phyloP scores from a whole-genome alignment of 352 stramenopile genomes.

The Plasmopara muralis region DNA sequence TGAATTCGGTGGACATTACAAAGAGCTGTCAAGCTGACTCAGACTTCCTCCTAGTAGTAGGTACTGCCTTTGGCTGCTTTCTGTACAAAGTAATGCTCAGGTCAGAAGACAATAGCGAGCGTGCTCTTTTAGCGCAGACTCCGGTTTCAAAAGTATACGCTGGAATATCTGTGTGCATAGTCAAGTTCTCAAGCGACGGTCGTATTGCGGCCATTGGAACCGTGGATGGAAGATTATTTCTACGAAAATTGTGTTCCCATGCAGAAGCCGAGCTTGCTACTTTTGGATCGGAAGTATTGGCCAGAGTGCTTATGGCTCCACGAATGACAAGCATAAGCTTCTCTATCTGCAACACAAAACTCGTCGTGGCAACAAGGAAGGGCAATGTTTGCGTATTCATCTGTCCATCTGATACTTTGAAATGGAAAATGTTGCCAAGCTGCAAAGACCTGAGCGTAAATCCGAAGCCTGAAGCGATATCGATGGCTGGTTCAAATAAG shows the following conservation, averaged over 20 bases:
- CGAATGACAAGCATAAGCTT: constrained; percentile 54
- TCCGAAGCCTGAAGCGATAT: constrained; percentile 28
- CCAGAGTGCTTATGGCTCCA: constrained; percentile 37
- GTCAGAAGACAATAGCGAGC: not conserved
- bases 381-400: constrained; percentile 57
- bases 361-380: constrained; percentile 49
- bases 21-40: not conserved
- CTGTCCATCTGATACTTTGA: not conserved
- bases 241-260: constrained; percentile 20
- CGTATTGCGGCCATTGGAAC: constrained; percentile 32
- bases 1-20: constrained; percentile 30
- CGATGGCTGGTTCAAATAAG: constrained; percentile 8
- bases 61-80: constrained; percentile 29
- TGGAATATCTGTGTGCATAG: constrained; percentile 32
- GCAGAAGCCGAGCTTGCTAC: constrained; percentile 1
- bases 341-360: constrained; percentile 18
- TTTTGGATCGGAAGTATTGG: constrained; percentile 26
- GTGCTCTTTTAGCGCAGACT: not conserved
- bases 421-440: constrained; percentile 26
- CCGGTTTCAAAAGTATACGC: constrained; percentile 17
- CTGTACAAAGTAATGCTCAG: constrained; percentile 25
- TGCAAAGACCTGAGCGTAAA: constrained; percentile 31
- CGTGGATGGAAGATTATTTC: constrained; percentile 46
- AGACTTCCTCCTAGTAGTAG: constrained; percentile 22
- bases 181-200: constrained; percentile 34